A percentile compares a stretch with the other conserved stretches of the same genome.
Evolutionary conservation across 2,329 filamentous ascomycete genomes (phyloP).

Genomic region (Scedosporium apiospermum): DNA sequence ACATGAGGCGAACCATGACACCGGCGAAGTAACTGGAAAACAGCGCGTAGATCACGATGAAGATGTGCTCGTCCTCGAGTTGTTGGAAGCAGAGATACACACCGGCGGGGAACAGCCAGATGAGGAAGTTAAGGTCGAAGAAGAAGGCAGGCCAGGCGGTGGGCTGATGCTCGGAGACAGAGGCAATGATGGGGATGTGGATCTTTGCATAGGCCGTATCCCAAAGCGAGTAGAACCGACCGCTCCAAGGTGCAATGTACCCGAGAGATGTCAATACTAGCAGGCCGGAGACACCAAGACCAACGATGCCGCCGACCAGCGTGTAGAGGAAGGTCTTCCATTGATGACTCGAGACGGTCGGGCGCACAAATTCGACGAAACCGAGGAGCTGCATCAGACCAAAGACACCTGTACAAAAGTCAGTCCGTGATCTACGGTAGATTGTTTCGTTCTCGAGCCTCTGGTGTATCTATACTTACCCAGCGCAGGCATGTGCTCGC

Average conservation of each 20-base stretch:
- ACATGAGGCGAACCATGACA: conserved; percentile 98
- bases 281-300: conserved; percentile 63
- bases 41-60: conserved; percentile 93
- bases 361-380: conserved; percentile 82
- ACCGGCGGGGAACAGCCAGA: conserved; percentile 98
- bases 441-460: neutral
- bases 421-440: neutral
- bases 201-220: conserved; percentile 98
- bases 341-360: conserved; percentile 83
- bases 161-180: conserved; percentile 98
- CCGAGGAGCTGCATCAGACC: conserved; percentile 89
- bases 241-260: conserved; percentile 93
- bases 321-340: conserved; percentile 83
- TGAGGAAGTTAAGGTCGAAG: conserved; percentile 95
- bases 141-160: conserved; percentile 99
- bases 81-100: conserved; percentile 97
- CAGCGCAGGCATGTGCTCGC: conserved; percentile 95
- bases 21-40: conserved; percentile 96
- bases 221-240: conserved; percentile 98
- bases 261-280: conserved; percentile 80
- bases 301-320: conserved; percentile 65
- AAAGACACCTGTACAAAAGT: conserved; percentile 61
- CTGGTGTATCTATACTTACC: conserved; percentile 42
- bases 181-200: conserved; percentile 98
- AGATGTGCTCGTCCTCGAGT: conserved; percentile 92